Conservation (phyloP, 176 grass and related monocot species). For the Oryza nivara region DNA sequence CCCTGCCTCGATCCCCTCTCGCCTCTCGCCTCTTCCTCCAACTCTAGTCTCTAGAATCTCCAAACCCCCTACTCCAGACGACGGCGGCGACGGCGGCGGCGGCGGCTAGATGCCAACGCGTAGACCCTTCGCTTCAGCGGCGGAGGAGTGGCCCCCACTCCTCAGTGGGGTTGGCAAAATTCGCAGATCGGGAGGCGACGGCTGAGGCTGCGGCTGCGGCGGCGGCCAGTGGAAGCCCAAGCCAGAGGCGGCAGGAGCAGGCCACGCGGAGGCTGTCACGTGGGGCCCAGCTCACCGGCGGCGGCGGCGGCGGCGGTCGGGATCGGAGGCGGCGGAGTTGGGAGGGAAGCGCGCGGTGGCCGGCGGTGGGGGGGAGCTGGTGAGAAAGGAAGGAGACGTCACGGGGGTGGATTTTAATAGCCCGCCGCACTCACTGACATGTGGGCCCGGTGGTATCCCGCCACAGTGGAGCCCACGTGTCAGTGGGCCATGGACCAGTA, state of each 20-base stretch:
- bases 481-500: background rate
- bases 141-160: slow-evolving; percentile 8
- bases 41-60: background rate
- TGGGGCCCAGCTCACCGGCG: slow-evolving; percentile 28
- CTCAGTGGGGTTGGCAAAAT: slow-evolving; percentile 2
- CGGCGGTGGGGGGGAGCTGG: slow-evolving; percentile 42
- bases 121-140: background rate
- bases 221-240: background rate
- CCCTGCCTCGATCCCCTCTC: slow-evolving; percentile 34
- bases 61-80: background rate
- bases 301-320: background rate
- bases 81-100: background rate
- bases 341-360: background rate
- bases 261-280: background rate
- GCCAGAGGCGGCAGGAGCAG: background rate
- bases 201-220: background rate
- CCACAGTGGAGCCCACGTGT: background rate
- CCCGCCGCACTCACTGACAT: background rate
- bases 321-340: slow-evolving; percentile 37
- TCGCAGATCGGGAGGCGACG: slow-evolving; percentile 43
- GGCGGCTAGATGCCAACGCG: background rate
- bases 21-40: background rate
- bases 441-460: background rate
- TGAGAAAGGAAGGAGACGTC: background rate
- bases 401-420: slow-evolving; percentile 24